These are phyloP conservation scores for Massarina eburnea DNA, from an alignment of 2,329 filamentous ascomycete species.

Conservation along the genomic window DNA sequence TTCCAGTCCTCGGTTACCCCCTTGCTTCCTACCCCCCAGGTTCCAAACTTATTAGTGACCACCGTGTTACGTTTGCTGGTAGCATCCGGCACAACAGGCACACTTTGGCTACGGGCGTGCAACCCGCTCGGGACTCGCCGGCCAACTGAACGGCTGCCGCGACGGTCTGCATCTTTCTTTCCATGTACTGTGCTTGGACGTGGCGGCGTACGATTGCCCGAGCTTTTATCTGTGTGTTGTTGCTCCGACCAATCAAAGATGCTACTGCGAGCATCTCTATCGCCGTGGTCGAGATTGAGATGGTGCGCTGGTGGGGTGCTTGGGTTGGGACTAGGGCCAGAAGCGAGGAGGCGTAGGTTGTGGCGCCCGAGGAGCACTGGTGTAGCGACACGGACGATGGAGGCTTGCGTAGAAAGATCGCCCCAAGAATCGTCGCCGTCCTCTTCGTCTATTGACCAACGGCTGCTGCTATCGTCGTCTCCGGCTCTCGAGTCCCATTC, in stretches of 20 bases:
- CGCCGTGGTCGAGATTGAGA: slow-evolving; percentile 36
- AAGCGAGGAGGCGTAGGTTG: slow-evolving; percentile 31
- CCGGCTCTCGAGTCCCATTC: slow-evolving; percentile 43
- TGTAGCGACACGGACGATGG: slow-evolving; percentile 30
- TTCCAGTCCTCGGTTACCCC: slow-evolving; percentile 86
- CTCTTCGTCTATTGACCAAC: slow-evolving; percentile 47
- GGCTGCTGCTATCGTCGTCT: slow-evolving; percentile 43
- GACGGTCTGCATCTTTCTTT: slow-evolving; percentile 70
- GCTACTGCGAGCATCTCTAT: slow-evolving; percentile 59
- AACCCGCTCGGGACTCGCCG: slow-evolving; percentile 69
- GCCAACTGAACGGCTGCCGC: slow-evolving; percentile 68
- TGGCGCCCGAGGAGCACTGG: slow-evolving; percentile 37
- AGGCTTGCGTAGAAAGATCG: slow-evolving; percentile 39
- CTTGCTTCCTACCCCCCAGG: slow-evolving; percentile 79
- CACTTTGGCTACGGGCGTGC: slow-evolving; percentile 79
- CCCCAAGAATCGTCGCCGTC: slow-evolving; percentile 42
- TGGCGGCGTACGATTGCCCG: slow-evolving; percentile 59
- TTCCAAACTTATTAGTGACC: slow-evolving; percentile 71
- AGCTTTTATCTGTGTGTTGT: slow-evolving; percentile 61
- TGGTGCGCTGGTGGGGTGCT: slow-evolving; percentile 41
- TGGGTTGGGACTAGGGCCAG: slow-evolving; percentile 38
- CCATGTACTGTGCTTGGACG: slow-evolving; percentile 75
- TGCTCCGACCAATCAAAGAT: slow-evolving; percentile 80
- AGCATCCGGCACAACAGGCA: slow-evolving; percentile 68
- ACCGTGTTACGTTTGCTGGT: slow-evolving; percentile 56